Conservation (phyloP, 306 rosid genomes). For the Oxytropis ochrocephala region DNA sequence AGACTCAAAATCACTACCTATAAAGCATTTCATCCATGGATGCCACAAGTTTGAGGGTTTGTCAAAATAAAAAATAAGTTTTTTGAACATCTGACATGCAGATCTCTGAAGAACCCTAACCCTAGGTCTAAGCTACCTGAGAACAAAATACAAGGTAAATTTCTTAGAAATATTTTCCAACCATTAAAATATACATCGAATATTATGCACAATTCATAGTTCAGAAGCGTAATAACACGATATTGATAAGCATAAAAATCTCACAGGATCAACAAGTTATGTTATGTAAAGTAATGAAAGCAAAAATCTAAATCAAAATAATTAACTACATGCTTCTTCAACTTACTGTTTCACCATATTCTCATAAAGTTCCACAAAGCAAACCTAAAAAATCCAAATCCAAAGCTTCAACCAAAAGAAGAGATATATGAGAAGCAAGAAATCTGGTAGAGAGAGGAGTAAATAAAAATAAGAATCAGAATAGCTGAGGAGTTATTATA, state of each 20-base stretch:
- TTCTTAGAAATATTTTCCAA: neutral
- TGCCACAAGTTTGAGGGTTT: neutral
- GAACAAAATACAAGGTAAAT: neutral
- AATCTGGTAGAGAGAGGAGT: neutral
- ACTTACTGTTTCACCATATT: neutral
- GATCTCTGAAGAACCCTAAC: slow-evolving; percentile 52
- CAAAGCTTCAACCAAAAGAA: slow-evolving; percentile 20
- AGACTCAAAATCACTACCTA: neutral
- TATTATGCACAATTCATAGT: neutral
- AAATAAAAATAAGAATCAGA: neutral
- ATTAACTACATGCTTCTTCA: neutral
- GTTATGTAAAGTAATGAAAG: neutral
- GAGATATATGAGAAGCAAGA: neutral
- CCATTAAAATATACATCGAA: neutral
- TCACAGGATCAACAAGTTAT: neutral
- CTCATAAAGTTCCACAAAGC: neutral
- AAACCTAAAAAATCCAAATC: neutral
- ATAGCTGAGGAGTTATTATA: neutral
- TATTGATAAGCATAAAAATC: neutral
- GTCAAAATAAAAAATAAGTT: neutral
- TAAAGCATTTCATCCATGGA: neutral
- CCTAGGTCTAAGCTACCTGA: slow-evolving; percentile 28
- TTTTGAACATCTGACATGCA: neutral
- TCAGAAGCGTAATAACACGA: neutral
- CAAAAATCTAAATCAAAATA: neutral